Evolutionary conservation across 345 rosid genomes (phyloP), one percentile per base, ranked within the genome.

Genomic region (Camelina laxa): DNA sequence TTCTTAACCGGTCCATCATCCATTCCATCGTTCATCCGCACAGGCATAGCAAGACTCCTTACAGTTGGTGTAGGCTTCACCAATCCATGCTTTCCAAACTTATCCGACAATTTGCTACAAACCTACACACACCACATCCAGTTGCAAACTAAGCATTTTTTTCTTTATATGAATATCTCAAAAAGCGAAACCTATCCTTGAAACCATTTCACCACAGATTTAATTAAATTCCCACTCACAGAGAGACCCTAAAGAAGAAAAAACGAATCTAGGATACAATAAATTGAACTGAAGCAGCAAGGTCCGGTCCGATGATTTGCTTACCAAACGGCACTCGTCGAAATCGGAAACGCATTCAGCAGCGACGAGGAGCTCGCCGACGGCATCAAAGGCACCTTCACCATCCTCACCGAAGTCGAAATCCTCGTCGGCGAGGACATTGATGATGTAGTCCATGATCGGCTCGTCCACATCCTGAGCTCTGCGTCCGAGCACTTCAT

Each of bases 1-100:
- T 94, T 95, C 86, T 89, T 90, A 5, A 85, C 87, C 42, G 72
- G 92, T 71, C 84, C 97, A 79, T 92, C 99, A 17, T 95, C 98
- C 98, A 95, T 87, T 44, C 99, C 99, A n/a, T 92, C 99, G 59
- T 95, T 83, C 99, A 95, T 95, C 75, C 99, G 81, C 16, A 95
- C 80, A 6, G 99, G 99, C 41, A 89, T 80, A 0, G 92, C 88
- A 0, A 95, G 93, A 75, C 97, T 95, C 84, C 98, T 83, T 0
- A 95, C 91, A 2, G 96, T 69, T n/a, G 89, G 96, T 65, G 83
- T 82, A 22, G 80, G 82, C 76, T 89, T 90, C 31, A 89, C 92
- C 77, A 92, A 71, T 4, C 98, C 98, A 85, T 95, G 98, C 79
- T 89, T 95, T 17, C 99, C 99, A 56, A 95, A 92, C 77, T 79